Evolutionary conservation across 305 asterid species (phyloP).

Genomic region (Solanum hybrid): DNA sequence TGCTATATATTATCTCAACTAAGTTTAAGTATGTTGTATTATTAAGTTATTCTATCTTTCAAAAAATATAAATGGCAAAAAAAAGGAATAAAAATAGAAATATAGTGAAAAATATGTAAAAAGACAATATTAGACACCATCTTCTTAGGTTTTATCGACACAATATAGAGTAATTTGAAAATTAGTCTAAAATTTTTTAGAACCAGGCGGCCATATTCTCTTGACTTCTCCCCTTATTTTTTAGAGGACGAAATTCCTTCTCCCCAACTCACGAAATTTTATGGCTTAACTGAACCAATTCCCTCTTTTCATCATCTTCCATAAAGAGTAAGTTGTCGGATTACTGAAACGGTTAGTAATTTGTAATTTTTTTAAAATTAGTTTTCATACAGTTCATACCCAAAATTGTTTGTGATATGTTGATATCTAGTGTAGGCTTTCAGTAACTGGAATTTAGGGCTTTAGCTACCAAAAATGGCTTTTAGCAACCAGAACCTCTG

Average conservation of each 20-base stretch:
- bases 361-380: neutral
- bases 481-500: neutral
- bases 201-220: neutral
- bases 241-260: neutral
- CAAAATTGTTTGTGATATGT: neutral
- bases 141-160: neutral
- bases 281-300: neutral
- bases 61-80: neutral
- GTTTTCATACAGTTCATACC: neutral
- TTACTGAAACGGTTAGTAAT: neutral
- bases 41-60: neutral
- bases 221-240: neutral
- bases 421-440: neutral
- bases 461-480: neutral
- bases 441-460: neutral
- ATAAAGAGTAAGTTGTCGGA: neutral
- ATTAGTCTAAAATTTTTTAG: neutral
- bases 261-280: neutral
- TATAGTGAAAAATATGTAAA: neutral
- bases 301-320: neutral
- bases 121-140: neutral
- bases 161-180: neutral
- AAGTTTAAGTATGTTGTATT: neutral
- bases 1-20: neutral
- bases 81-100: no score